A percentile compares a stretch with the other conserved stretches of the same genome.
Evolutionary conservation across 495 filamentous ascomycete species (phyloP).

Genomic region (Podospora bellae-mahoneyi): DNA sequence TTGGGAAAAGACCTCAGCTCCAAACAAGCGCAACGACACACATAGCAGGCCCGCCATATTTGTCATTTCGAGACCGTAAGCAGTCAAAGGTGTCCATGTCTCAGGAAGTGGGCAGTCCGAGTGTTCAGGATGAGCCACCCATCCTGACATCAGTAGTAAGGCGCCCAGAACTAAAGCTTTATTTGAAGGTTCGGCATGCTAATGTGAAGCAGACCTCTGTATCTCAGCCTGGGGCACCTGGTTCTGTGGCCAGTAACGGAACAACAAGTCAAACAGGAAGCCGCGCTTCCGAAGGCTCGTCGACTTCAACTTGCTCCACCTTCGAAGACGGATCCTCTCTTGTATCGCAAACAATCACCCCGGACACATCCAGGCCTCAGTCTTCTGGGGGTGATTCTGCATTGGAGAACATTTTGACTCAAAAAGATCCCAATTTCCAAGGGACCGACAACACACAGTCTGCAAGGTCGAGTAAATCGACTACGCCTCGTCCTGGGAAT

Average conservation of each 20-base stretch:
- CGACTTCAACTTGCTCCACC: slow-evolving; percentile 36
- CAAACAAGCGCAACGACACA: slow-evolving; percentile 8
- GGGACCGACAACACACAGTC: background rate
- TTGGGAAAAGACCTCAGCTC: slow-evolving; percentile 16
- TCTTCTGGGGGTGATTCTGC: slow-evolving; percentile 31
- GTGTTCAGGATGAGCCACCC: background rate
- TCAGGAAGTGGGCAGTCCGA: background rate
- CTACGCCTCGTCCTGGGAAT: slow-evolving; percentile 24
- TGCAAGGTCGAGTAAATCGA: slow-evolving; percentile 20
- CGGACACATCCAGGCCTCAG: slow-evolving; percentile 47
- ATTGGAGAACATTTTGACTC: background rate
- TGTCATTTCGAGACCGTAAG: slow-evolving; percentile 20
- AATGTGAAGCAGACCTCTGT: background rate
- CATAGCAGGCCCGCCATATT: slow-evolving; percentile 17
- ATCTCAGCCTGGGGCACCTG: slow-evolving; percentile 3
- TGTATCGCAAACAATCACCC: slow-evolving; percentile 40
- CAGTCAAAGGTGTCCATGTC: slow-evolving; percentile 1
- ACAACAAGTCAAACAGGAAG: slow-evolving; percentile 17
- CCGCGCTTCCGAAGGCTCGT: slow-evolving; percentile 43
- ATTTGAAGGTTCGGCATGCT: background rate
- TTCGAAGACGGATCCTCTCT: slow-evolving; percentile 43
- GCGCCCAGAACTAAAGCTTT: background rate
- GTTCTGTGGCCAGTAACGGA: slow-evolving; percentile 17
- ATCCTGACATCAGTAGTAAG: background rate
- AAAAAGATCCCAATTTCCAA: background rate